These are phyloP conservation scores for Auricularia heimuer DNA, from an alignment of 768 basidiomycete genomes.

Conservation along the genomic window DNA sequence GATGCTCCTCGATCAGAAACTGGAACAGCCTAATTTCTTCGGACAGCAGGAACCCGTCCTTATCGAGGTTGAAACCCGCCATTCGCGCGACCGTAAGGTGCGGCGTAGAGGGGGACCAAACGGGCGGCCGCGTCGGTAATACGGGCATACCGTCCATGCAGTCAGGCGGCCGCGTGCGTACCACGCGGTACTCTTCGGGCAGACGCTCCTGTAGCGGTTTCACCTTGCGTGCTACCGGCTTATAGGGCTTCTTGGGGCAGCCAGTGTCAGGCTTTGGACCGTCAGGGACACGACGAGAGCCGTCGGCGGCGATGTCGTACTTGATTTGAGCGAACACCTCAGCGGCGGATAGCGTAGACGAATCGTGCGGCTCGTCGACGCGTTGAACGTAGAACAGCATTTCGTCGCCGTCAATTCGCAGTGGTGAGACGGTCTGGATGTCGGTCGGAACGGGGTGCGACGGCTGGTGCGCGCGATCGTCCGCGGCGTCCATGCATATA, in stretches of 20 bases:
- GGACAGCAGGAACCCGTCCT: slow-evolving; percentile 20
- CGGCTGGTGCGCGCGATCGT: too few species aligned
- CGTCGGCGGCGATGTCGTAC: not conserved
- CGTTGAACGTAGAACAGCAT: not conserved
- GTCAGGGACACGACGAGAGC: not conserved
- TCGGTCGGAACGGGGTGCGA: too few species aligned
- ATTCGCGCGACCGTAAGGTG: slow-evolving; percentile 14
- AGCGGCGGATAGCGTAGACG: not conserved
- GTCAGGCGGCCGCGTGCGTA: slow-evolving; percentile 19
- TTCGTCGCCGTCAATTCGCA: not conserved
- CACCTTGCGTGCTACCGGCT: slow-evolving; percentile 21
- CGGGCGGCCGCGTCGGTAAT: slow-evolving; percentile 8
- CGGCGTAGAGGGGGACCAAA: slow-evolving; percentile 3
- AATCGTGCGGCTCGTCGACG: not conserved
- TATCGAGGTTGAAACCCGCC: slow-evolving; percentile 9
- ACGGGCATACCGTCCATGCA: slow-evolving; percentile 17
- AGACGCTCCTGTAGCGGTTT: slow-evolving; percentile 16
- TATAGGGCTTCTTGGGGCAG: slow-evolving; percentile 15
- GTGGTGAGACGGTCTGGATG: not conserved
- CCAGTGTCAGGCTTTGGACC: not conserved
- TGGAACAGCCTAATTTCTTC: slow-evolving; percentile 18
- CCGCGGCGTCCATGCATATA: too few species aligned
- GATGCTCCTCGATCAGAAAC: slow-evolving; percentile 1
- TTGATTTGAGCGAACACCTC: not conserved
- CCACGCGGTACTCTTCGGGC: slow-evolving; percentile 19